Evolutionary conservation across 192 early-diverging fungal genomes (phyloP), one percentile per base, ranked within the genome.

Genomic region (Globomyces pollinis-pini): DNA sequence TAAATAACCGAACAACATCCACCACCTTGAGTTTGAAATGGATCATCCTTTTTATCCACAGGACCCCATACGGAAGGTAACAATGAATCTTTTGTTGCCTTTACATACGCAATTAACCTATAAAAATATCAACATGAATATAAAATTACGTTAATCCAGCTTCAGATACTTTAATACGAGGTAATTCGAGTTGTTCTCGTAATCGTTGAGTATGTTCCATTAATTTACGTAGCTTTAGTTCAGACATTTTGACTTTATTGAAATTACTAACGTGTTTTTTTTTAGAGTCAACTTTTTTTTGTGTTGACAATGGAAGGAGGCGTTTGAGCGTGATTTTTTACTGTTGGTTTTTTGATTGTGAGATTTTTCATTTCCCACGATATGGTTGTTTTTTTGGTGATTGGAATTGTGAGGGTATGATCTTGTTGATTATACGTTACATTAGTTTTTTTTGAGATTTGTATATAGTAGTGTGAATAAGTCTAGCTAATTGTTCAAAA

Each of bases 111-210:
- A 57, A 66, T 61, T 12, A 66, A 36, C 12, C 62, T 64, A 13
- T 4, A n/a, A n/a, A n/a, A n/a, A n/a, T n/a, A n/a, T n/a, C n/a
- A n/a, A n/a, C 3, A 44, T 24, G n/a, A 57, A 49, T 13, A 24
- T 32, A 1, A 2, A 13, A 21, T 26, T 32, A 67, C 64, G 78
- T 65, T 49, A 73, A 69, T 66, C 74, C 69, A 29, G 88, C 86
- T 54, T 88, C 84, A 33, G 88, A 88, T 29, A 87, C 84, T 31
- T 85, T 70, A 16, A 90, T 85, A 31, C 86, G 83, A 18, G 73
- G 78, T 62, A 90, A 76, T 47, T 90, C 88, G 33, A 90, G 81
- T 66, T 85, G 86, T 57, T 90, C 86, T 62, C 77, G 75, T 49
- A 90, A 60, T n/a, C 83, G 76, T 56, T 78, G 76, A 69, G 84